phyloP scores from a whole-genome alignment of 306 rosid species.

The Fragaria vesca region DNA sequence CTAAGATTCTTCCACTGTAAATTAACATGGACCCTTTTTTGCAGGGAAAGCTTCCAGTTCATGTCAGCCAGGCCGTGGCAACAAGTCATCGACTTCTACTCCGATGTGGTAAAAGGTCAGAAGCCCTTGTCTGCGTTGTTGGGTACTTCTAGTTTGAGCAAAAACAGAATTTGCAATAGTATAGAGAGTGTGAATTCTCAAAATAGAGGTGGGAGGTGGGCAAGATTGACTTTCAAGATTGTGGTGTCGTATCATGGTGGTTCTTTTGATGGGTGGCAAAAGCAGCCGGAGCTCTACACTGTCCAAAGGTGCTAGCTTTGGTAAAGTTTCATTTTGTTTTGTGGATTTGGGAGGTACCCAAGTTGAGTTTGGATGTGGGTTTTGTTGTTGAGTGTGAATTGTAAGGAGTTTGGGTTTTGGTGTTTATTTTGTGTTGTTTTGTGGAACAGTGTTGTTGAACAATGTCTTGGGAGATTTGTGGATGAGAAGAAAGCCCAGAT shows the following conservation, averaged over 20 bases:
- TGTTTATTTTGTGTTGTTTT: constrained; percentile 4
- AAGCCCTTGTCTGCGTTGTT: constrained; percentile 47
- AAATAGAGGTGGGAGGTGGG: constrained; percentile 79
- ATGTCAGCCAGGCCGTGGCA: constrained; percentile 82
- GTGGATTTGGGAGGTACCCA: neutral
- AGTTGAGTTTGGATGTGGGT: neutral
- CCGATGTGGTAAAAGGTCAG: constrained; percentile 44
- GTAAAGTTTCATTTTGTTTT: neutral
- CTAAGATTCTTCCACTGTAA: too few relatives aligned
- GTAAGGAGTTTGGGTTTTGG: constrained; percentile 6
- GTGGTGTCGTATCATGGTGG: constrained; percentile 71
- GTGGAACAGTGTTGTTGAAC: constrained; percentile 56
- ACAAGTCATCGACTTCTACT: constrained; percentile 61
- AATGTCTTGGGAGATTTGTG: constrained; percentile 72
- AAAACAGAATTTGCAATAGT: neutral
- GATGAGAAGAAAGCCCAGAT: constrained; percentile 74
- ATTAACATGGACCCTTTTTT: constrained; percentile 9
- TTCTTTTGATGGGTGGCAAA: constrained; percentile 97
- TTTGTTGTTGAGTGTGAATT: neutral
- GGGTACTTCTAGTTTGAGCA: constrained; percentile 18
- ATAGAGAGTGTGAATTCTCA: constrained; percentile 38
- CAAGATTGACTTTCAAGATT: constrained; percentile 72
- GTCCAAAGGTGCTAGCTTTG: constrained; percentile 62
- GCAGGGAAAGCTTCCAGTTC: constrained; percentile 68
- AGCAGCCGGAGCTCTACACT: constrained; percentile 81